A percentile compares a stretch with the other conserved stretches of the same genome.
Evolutionary conservation across 2,329 filamentous ascomycete genomes (phyloP).

Genomic region (Xylaria sp.): DNA sequence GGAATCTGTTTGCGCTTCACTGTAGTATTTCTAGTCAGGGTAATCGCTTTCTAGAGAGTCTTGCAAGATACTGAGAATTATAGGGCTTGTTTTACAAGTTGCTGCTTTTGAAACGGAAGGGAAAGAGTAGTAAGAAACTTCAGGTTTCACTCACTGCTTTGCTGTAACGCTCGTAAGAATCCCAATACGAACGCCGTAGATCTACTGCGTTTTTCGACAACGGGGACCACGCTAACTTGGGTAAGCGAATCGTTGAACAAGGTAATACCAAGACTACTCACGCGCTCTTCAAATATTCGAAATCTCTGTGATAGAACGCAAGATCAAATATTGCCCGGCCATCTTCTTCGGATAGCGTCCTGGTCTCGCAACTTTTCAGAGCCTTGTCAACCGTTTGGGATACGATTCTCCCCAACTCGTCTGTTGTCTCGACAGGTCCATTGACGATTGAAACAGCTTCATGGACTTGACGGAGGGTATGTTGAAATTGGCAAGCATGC

Average conservation of each 20-base stretch:
- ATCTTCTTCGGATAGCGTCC: slow-evolving; percentile 17
- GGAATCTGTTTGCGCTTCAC: slow-evolving; percentile 8
- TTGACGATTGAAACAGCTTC: slow-evolving; percentile 13
- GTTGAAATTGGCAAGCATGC: slow-evolving; percentile 1
- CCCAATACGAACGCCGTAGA: slow-evolving; percentile 19
- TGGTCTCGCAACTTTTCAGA: neutral
- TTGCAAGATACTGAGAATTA: too few species aligned
- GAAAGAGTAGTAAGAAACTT: too few species aligned
- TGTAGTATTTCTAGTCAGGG: too few species aligned
- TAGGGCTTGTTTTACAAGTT: too few species aligned
- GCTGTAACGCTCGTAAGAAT: slow-evolving; percentile 10
- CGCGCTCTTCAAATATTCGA: slow-evolving; percentile 16
- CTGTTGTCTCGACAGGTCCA: slow-evolving; percentile 8
- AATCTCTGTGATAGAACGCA: slow-evolving; percentile 5
- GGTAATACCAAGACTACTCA: slow-evolving; percentile 12
- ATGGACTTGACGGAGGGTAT: slow-evolving; percentile 6
- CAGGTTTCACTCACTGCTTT: too few species aligned
- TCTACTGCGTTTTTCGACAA: neutral
- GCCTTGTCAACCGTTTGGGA: slow-evolving; percentile 1
- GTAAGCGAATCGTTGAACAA: neutral
- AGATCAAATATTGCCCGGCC: slow-evolving; percentile 22
- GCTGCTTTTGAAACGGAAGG: too few species aligned
- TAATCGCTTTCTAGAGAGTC: too few species aligned
- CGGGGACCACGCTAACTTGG: slow-evolving; percentile 11
- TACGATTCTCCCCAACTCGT: slow-evolving; percentile 7